A percentile compares a stretch with the other conserved stretches of the same genome.
phyloP scores from a whole-genome alignment of 768 basidiomycete species.

The Pleurotus citrinopileatus region DNA sequence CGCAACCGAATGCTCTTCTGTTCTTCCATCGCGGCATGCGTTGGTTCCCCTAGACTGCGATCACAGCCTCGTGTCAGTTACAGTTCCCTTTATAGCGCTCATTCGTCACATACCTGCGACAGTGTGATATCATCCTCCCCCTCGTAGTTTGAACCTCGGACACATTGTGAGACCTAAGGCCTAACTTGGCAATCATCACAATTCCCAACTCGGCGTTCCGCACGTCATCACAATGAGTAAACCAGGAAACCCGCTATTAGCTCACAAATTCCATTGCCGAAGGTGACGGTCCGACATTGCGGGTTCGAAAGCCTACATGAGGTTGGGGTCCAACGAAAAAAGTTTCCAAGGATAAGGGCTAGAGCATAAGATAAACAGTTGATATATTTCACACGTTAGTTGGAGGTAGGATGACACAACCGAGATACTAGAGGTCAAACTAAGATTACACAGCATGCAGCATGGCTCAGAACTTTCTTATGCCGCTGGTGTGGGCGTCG shows the following conservation, averaged over 20 bases:
- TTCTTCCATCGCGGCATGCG: constrained; percentile 5
- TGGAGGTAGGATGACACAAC: neutral
- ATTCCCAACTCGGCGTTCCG: neutral
- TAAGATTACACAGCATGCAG: neutral
- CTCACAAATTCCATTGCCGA: neutral
- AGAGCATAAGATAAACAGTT: neutral
- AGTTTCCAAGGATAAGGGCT: neutral
- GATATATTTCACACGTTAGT: neutral
- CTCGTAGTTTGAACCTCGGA: neutral
- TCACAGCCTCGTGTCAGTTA: constrained; percentile 3
- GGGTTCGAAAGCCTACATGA: neutral
- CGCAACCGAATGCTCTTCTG: neutral
- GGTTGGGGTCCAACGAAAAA: neutral
- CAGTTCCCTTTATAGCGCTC: neutral
- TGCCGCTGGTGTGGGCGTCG: constrained; percentile 20
- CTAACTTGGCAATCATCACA: constrained; percentile 1
- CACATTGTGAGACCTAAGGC: neutral
- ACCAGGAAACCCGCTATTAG: neutral
- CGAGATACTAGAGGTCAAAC: neutral
- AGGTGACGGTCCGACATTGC: constrained; percentile 1
- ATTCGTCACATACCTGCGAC: constrained; percentile 3
- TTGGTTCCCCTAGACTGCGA: constrained; percentile 4
- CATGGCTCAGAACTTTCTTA: constrained; percentile 8
- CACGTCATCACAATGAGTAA: neutral
- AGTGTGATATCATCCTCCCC: neutral